Evolutionary conservation across 1,284 basidiomycete genomes (phyloP).

Genomic region (Marasmius oreades): DNA sequence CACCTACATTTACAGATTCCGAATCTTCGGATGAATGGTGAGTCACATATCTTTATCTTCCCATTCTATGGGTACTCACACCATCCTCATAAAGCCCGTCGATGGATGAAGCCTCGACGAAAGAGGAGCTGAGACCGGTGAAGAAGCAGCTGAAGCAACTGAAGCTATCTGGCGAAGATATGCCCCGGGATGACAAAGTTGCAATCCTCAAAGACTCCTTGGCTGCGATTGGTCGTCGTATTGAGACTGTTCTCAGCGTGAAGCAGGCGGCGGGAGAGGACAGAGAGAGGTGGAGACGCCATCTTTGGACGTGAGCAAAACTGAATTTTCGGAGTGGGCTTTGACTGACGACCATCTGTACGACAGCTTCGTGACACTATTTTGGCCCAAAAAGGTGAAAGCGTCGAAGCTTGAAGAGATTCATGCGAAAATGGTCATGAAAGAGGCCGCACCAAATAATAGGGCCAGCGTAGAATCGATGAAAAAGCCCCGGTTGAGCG

Average conservation of each 20-base stretch:
- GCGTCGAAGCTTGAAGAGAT: slow-evolving; percentile 90
- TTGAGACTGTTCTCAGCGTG: slow-evolving; percentile 78
- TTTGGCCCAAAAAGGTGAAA: slow-evolving; percentile 97
- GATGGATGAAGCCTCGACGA: slow-evolving; percentile 95
- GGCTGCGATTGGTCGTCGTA: slow-evolving; percentile 89
- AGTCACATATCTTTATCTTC: slow-evolving; percentile 25
- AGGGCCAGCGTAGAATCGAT: slow-evolving; percentile 36
- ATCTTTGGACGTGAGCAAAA: slow-evolving; percentile 87
- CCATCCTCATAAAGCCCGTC: slow-evolving; percentile 58
- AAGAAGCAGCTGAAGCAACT: slow-evolving; percentile 98
- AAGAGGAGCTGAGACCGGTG: slow-evolving; percentile 94
- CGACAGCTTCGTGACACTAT: slow-evolving; percentile 83
- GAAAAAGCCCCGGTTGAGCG: slow-evolving; percentile 53
- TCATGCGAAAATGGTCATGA: slow-evolving; percentile 90
- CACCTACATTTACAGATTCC: slow-evolving; percentile 90
- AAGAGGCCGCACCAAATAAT: slow-evolving; percentile 59
- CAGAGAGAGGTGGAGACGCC: slow-evolving; percentile 83
- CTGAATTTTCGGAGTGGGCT: too few species aligned
- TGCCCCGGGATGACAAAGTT: slow-evolving; percentile 93
- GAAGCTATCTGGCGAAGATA: slow-evolving; percentile 87
- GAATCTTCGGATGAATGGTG: slow-evolving; percentile 87
- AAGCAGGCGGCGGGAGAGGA: slow-evolving; percentile 80
- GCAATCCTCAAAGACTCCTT: slow-evolving; percentile 94
- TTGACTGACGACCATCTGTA: not conserved
- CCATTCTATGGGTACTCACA: not conserved